phyloP scores from a whole-genome alignment of 768 basidiomycete species.

The Lactarius hengduanensis region DNA sequence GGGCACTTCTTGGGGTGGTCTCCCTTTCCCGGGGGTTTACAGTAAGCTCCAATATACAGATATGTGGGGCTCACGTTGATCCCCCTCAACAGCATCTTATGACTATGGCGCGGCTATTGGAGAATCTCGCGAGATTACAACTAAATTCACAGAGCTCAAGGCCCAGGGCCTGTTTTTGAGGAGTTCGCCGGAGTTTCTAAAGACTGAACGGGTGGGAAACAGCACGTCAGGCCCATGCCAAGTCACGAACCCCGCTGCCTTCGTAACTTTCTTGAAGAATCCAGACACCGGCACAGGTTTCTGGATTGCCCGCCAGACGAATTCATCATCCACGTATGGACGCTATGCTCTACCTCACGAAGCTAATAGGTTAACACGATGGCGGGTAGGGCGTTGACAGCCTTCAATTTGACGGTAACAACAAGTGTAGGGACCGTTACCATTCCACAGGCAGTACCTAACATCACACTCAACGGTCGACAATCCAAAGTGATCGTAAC shows the following conservation, averaged over 20 bases:
- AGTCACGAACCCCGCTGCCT: slow-evolving; percentile 47
- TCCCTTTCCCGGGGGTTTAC: slow-evolving; percentile 77
- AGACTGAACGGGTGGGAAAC: slow-evolving; percentile 73
- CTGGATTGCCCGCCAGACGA: slow-evolving; percentile 64
- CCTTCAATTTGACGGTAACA: slow-evolving; percentile 60
- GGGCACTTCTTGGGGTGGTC: slow-evolving; percentile 82
- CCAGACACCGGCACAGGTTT: slow-evolving; percentile 65
- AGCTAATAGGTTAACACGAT: not conserved
- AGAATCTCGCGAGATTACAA: slow-evolving; percentile 62
- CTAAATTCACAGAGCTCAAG: slow-evolving; percentile 77
- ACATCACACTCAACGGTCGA: slow-evolving; percentile 63
- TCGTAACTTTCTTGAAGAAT: slow-evolving; percentile 64
- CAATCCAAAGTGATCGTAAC: slow-evolving; percentile 74
- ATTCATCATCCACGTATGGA: slow-evolving; percentile 66
- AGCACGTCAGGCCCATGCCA: slow-evolving; percentile 48
- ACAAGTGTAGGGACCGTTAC: slow-evolving; percentile 52
- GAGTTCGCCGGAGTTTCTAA: slow-evolving; percentile 74
- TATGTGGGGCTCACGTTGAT: not conserved
- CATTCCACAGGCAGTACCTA: slow-evolving; percentile 52
- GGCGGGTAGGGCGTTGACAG: slow-evolving; percentile 42
- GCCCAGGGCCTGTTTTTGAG: slow-evolving; percentile 76
- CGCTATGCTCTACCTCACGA: not conserved
- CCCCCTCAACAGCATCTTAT: slow-evolving; percentile 50
- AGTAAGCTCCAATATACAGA: slow-evolving; percentile 36
- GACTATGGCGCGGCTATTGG: slow-evolving; percentile 77